phyloP scores from a whole-genome alignment of 306 rosid species.

The Quercus parvula region DNA sequence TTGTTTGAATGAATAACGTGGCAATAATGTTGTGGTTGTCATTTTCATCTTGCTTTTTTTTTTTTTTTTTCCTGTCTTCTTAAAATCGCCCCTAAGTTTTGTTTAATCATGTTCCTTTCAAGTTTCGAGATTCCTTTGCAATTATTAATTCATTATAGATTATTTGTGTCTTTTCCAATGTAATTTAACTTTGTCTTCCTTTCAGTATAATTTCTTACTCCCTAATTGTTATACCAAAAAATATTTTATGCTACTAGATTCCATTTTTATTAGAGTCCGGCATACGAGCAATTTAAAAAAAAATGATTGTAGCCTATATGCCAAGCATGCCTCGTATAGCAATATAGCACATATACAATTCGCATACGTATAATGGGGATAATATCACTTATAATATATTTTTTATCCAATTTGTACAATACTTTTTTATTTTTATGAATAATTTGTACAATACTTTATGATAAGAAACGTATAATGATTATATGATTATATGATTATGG shows the following conservation, averaged over 20 bases:
- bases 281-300: accelerated
- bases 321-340: too few species aligned
- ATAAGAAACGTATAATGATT: too few species aligned
- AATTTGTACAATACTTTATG: too few species aligned
- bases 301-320: too few species aligned
- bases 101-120: background rate
- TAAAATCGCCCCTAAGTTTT: background rate
- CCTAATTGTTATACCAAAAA: background rate
- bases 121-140: conserved; percentile 1
- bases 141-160: background rate
- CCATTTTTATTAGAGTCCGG: too few species aligned
- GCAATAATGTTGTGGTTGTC: conserved; percentile 11
- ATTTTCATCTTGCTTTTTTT: background rate
- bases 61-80: background rate
- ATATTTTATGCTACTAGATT: too few species aligned
- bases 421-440: too few species aligned
- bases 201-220: background rate
- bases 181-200: background rate
- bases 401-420: too few species aligned
- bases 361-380: too few species aligned
- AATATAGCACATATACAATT: too few species aligned
- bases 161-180: background rate
- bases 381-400: too few species aligned
- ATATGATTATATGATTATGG: too few species aligned
- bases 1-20: background rate